Percentiles rank a stretch among this genome's conserved stretches.
Evolutionary conservation across 1,139 yeast species (phyloP).

Genomic region (Candida tropicalis): DNA sequence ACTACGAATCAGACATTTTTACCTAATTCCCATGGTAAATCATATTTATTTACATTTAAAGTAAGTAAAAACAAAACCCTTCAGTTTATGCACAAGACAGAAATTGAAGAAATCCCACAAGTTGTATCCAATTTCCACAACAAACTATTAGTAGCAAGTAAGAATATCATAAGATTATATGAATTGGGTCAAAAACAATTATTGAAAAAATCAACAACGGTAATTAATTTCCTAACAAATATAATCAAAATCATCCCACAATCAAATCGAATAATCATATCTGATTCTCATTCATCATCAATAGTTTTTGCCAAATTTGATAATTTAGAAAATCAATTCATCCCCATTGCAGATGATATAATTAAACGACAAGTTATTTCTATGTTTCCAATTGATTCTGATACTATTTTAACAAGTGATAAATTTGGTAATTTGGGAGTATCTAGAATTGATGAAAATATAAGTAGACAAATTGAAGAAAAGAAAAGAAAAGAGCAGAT

Average conservation of each 20-base stretch:
- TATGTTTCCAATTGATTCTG: constrained; percentile 63
- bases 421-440: constrained; percentile 81
- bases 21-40: constrained; percentile 35
- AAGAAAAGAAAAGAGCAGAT: too few relatives aligned
- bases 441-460: constrained; percentile 55
- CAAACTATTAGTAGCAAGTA: constrained; percentile 61
- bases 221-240: constrained; percentile 36
- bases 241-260: constrained; percentile 56
- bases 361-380: constrained; percentile 69
- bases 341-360: constrained; percentile 71
- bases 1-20: constrained; percentile 37
- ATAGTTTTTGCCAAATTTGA: constrained; percentile 61
- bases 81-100: constrained; percentile 63
- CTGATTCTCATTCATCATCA: constrained; percentile 61
- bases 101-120: constrained; percentile 50
- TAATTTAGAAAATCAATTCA: constrained; percentile 50
- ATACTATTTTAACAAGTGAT: constrained; percentile 86
- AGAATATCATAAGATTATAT: constrained; percentile 57
- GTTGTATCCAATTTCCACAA: constrained; percentile 63
- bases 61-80: constrained; percentile 35
- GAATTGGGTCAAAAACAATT: constrained; percentile 82
- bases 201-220: constrained; percentile 61
- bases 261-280: constrained; percentile 64
- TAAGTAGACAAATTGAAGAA: constrained; percentile 49
- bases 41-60: constrained; percentile 47